A percentile compares a stretch with the other conserved stretches of the same genome.
Conservation (phyloP, 768 basidiomycete genomes). For the Antrodiella citrinella region DNA sequence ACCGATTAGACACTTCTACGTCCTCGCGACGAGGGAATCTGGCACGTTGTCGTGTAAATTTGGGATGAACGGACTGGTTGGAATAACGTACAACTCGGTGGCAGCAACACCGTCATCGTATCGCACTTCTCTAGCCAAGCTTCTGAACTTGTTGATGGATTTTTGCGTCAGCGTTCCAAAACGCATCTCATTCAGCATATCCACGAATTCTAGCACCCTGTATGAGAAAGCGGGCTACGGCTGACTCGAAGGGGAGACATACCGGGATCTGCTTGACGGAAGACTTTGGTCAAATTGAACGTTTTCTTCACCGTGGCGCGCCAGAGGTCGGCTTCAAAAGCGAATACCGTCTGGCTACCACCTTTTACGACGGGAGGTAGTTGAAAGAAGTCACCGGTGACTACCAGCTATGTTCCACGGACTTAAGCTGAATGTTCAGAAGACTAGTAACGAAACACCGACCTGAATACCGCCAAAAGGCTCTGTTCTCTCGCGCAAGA, state of each 20-base stretch:
- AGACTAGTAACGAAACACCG: not conserved
- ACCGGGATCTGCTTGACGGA: slow-evolving; percentile 91
- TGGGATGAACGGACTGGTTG: not conserved
- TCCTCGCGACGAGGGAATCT: slow-evolving; percentile 92
- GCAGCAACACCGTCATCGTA: slow-evolving; percentile 80
- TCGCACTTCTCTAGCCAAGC: slow-evolving; percentile 57
- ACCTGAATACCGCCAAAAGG: slow-evolving; percentile 97
- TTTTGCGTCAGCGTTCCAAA: slow-evolving; percentile 62
- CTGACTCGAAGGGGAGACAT: no score
- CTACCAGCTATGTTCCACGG: slow-evolving; percentile 50
- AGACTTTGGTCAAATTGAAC: slow-evolving; percentile 92
- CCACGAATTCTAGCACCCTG: slow-evolving; percentile 60
- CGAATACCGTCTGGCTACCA: slow-evolving; percentile 50
- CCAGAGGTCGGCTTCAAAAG: slow-evolving; percentile 87
- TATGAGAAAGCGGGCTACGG: slow-evolving; percentile 1
- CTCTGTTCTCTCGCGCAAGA: slow-evolving; percentile 47
- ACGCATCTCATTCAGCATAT: slow-evolving; percentile 99
- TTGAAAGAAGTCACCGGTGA: slow-evolving; percentile 98
- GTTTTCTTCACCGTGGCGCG: slow-evolving; percentile 62
- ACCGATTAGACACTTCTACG: slow-evolving; percentile 76
- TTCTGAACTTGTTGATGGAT: slow-evolving; percentile 66
- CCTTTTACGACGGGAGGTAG: slow-evolving; percentile 84
- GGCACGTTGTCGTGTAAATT: not conserved
- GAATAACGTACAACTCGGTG: slow-evolving; percentile 74
- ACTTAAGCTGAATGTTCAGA: not conserved